phyloP scores from a whole-genome alignment of 495 filamentous ascomycete species.

The Penicillium parvum region DNA sequence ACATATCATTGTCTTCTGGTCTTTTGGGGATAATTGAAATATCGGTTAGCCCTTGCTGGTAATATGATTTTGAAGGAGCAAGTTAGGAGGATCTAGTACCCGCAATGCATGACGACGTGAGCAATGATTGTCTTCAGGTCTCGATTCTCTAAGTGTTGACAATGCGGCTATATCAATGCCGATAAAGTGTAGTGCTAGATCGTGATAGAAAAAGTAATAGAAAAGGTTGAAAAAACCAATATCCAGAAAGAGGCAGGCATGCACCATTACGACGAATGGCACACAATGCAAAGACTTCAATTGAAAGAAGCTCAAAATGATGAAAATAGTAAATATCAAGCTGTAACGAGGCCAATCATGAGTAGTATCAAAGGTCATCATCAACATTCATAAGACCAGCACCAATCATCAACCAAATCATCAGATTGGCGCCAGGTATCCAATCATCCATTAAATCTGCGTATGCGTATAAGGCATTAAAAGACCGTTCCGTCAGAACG shows the following conservation, averaged over 20 bases:
- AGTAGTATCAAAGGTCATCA: constrained; percentile 32
- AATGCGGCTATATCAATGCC: no score
- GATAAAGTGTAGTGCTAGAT: no score
- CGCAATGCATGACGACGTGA: no score
- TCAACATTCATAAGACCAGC: constrained; percentile 37
- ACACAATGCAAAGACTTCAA: constrained; percentile 7
- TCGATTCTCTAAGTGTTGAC: no score
- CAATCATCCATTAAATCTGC: constrained; percentile 27
- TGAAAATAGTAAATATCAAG: constrained; percentile 5
- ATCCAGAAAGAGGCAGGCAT: constrained; percentile 14
- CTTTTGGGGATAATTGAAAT: no score
- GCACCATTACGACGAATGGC: constrained; percentile 3
- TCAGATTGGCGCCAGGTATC: constrained; percentile 30
- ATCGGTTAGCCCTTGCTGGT: no score
- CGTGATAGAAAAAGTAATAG: no score
- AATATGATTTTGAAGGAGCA: no score
- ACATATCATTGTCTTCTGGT: no score
- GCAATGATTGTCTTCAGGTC: no score
- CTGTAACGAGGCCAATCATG: constrained; percentile 7
- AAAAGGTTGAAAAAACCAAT: no score
- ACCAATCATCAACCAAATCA: constrained; percentile 17
- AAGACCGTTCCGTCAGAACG: constrained; percentile 96
- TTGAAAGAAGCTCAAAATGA: constrained; percentile 4
- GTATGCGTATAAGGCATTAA: constrained; percentile 43
- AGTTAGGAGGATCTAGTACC: no score